Evolutionary conservation across 208 protist species (phyloP), one percentile per base, ranked within the genome.

Genomic region (Trypanosoma vivax): DNA sequence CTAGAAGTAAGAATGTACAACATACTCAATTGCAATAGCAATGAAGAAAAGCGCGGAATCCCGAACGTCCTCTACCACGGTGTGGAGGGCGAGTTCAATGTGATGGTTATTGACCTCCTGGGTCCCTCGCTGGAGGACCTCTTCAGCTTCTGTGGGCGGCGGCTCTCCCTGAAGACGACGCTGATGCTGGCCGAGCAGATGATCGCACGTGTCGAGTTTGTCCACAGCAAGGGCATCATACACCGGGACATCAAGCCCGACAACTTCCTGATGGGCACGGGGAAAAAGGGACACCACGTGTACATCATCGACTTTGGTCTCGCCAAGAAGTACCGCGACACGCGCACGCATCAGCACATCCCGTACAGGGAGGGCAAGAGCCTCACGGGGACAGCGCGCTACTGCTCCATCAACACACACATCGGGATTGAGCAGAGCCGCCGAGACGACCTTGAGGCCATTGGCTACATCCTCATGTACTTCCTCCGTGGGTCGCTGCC

Each of bases 61-160:
- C 96, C 98, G 0, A 64, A 83, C 23, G 76, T 98, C 1, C 90
- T 89, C 61, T 99, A 92, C 70, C 98, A 79, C 66, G 97, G 97
- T 1, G 40, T 84, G 3, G 94, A 97, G 30, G 96, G 95, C 1
- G 93, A 98, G 33, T 99, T 98, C 67, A 98, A 99, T 52, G 96
- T 99, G 10, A 94, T 99, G 76, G 97, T 99, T 19, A 99, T 99
- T 74, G 98, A 99, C 41, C 70, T 99, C 7, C 77, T 99, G 0
- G 99, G 98, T 0, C 97, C 97, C 9, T 95, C 76, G 42, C 76
- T 99, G 9, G 97, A 99, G 57, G 97, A 99, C 60, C 67, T 99
- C 5, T 99, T 99, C 59, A 94, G 90, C 29, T 77, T 93, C 42
- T 98, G 91, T 62, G 56, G 70, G 16, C 69, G 78, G 10, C 70